Evolutionary conservation across 2,329 filamentous ascomycete species (phyloP).

Genomic region (Penicillium corylophilum): DNA sequence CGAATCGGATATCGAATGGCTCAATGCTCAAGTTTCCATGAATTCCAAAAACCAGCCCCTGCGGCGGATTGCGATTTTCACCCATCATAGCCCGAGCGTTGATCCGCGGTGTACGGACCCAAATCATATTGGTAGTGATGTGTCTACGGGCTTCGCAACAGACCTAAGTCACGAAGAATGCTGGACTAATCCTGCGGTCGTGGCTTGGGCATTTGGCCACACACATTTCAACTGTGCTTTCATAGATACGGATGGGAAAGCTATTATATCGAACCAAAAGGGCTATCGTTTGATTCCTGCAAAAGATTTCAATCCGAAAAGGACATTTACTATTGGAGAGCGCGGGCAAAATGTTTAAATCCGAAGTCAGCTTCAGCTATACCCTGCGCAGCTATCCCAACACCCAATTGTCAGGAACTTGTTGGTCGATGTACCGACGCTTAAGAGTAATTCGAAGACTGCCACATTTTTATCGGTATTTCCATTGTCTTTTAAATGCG

Average conservation of each 20-base stretch:
- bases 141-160: slow-evolving; percentile 37
- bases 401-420: too few species aligned
- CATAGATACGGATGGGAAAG: neutral
- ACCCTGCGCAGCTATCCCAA: too few species aligned
- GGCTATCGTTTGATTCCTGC: slow-evolving; percentile 1
- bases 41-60: slow-evolving; percentile 24
- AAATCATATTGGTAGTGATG: slow-evolving; percentile 21
- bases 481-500: too few species aligned
- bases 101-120: slow-evolving; percentile 11
- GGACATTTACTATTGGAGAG: too few species aligned
- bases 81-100: slow-evolving; percentile 30
- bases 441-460: too few species aligned
- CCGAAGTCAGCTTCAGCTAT: too few species aligned
- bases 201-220: slow-evolving; percentile 46
- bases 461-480: too few species aligned
- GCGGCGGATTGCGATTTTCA: slow-evolving; percentile 29
- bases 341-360: too few species aligned
- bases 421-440: too few species aligned
- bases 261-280: slow-evolving; percentile 1
- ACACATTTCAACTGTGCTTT: slow-evolving; percentile 36
- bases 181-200: slow-evolving; percentile 35
- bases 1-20: slow-evolving; percentile 29
- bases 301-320: too few species aligned
- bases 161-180: slow-evolving; percentile 38
- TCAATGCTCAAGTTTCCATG: slow-evolving; percentile 27